Base-by-base conservation (phyloP, 108 stramenopile genomes). In the Pseudonitzschia multistriata region DNA sequence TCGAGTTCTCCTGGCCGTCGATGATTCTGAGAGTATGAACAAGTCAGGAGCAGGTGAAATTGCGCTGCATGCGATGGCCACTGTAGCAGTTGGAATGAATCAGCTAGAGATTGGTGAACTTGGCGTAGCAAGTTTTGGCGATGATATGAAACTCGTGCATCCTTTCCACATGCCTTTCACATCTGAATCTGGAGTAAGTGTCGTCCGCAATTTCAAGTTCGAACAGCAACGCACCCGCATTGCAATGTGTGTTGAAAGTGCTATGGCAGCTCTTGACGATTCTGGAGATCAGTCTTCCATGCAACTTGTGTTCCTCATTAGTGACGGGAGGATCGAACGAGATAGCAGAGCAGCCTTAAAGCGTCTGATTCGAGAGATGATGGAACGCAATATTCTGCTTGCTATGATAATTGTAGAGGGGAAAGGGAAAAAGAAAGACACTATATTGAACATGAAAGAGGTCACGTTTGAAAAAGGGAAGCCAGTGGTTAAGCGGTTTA, bases 1-100 rank as follows among this genome's bases (percentile, higher is more conserved):
- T 64, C 85, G 97, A 66, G 90, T 99, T 2, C 72, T 98, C 60
- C 74, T 99, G 42, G 95, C 97, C 4, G 94, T 99, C 21, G 99
- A 99, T 80, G 92, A 99, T 79, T 97, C 96, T 7, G 89, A 92
- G 68, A 97, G 96, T 28, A 99, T 99, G 99, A 72, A 76, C 49
- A 95, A 95, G 67, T 84, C 85, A 53, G 90, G 91, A 17, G 96
- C 96, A 7, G 96, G 93, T 24, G 94, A 91, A 33, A 82, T 96
- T 79, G 97, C 98, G 3, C 79, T 97, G 24, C 79, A 79, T 27
- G 94, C 97, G 1, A 78, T 99, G 74, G 85, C 98, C 22, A 96
- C 93, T 14, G 63, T 99, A 25, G 87, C 87, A 25, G 86, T 81
- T 48, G 99, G 96, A 0, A 91, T 99, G 86, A 90, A 87, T 29